phyloP scores from a whole-genome alignment of 352 stramenopile species.

The Aphanomyces euteiches region DNA sequence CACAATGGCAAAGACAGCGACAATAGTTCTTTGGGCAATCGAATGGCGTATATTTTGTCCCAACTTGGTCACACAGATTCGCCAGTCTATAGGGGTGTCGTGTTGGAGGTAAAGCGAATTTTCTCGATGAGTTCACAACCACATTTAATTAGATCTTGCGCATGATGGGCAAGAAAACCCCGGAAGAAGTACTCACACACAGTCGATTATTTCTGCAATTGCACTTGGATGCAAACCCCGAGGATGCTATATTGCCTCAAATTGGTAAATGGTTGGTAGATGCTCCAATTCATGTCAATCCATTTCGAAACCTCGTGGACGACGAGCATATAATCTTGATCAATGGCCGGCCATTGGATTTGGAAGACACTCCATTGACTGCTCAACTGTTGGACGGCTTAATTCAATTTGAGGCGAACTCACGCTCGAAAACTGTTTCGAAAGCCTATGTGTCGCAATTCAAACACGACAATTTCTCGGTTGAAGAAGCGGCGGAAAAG shows the following conservation, averaged over 20 bases:
- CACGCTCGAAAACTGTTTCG: constrained; percentile 61
- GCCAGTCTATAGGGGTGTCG: neutral
- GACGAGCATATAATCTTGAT: constrained; percentile 45
- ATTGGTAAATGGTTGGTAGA: constrained; percentile 23
- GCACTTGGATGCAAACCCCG: constrained; percentile 31
- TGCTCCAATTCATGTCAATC: constrained; percentile 14
- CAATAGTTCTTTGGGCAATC: neutral
- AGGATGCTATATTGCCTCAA: constrained; percentile 27
- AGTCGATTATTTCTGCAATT: constrained; percentile 7
- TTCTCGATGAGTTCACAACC: no score
- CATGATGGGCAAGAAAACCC: constrained; percentile 12
- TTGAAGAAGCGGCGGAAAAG: constrained; percentile 49
- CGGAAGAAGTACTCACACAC: constrained; percentile 6
- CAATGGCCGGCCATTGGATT: constrained; percentile 60
- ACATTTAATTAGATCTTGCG: constrained; percentile 1
- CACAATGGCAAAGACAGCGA: neutral
- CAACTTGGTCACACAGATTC: neutral
- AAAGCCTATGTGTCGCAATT: constrained; percentile 69
- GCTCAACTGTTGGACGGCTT: constrained; percentile 61
- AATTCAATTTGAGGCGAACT: constrained; percentile 63
- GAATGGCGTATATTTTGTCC: constrained; percentile 7
- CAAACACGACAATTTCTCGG: constrained; percentile 38
- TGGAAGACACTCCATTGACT: constrained; percentile 51
- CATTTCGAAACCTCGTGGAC: constrained; percentile 26
- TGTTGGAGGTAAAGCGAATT: constrained; percentile 16